Percentiles rank a stretch among this genome's conserved stretches.
phyloP scores from a whole-genome alignment of 1,284 basidiomycete species.

The Marasmius tenuissimus region DNA sequence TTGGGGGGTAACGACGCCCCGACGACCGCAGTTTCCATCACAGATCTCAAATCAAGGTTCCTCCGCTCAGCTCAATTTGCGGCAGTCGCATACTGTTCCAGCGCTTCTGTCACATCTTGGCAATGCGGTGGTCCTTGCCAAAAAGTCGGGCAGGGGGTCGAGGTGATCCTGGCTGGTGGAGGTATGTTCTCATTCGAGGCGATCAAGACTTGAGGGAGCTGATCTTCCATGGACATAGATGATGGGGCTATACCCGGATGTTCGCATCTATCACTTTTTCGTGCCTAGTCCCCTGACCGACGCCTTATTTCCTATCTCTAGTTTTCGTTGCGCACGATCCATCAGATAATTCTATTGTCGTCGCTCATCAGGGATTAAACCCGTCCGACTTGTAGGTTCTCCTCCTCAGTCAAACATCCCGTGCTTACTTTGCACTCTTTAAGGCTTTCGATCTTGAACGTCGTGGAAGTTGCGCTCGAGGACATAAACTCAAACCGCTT shows the following conservation, averaged over 20 bases:
- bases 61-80: slow-evolving; percentile 39
- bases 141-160: slow-evolving; percentile 26
- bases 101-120: slow-evolving; percentile 29
- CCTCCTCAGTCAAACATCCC: neutral
- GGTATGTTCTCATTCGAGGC: slow-evolving; percentile 19
- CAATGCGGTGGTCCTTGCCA: slow-evolving; percentile 37
- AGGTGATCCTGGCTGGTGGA: slow-evolving; percentile 37
- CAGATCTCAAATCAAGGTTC: slow-evolving; percentile 17
- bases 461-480: slow-evolving; percentile 35
- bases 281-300: neutral
- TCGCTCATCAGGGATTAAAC: slow-evolving; percentile 50
- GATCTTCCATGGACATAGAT: slow-evolving; percentile 21
- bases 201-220: slow-evolving; percentile 1
- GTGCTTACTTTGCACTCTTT: neutral
- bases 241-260: slow-evolving; percentile 32
- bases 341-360: slow-evolving; percentile 36
- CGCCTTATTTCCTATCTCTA: slow-evolving; percentile 10
- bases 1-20: slow-evolving; percentile 1
- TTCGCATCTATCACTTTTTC: slow-evolving; percentile 16
- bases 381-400: slow-evolving; percentile 31
- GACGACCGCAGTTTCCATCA: slow-evolving; percentile 9
- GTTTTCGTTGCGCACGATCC: slow-evolving; percentile 44
- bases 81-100: slow-evolving; percentile 40
- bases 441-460: slow-evolving; percentile 44
- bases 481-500: slow-evolving; percentile 39